phyloP scores from a whole-genome alignment of 208 protist genomes.

The Crithidia acanthocephali region DNA sequence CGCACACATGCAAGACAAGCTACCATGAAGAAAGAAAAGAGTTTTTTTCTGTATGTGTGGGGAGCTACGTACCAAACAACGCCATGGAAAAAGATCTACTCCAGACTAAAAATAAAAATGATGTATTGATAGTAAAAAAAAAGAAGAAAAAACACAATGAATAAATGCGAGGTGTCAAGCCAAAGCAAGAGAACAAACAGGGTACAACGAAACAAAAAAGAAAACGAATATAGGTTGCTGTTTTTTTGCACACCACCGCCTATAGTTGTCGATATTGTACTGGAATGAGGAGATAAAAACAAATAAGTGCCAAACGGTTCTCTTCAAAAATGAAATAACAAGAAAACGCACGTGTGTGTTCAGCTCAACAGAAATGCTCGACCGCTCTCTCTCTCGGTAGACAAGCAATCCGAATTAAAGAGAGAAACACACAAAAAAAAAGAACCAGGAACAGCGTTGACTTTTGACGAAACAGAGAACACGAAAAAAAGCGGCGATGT shows the following conservation, averaged over 20 bases:
- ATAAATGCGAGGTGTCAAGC: background rate
- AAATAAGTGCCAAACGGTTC: background rate
- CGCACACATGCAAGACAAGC: too few species aligned
- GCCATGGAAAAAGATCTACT: too few species aligned
- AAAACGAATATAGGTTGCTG: background rate
- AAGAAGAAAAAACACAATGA: background rate
- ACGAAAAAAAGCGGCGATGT: background rate
- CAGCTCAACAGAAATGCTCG: too few species aligned
- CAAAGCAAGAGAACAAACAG: background rate
- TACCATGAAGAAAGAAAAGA: too few species aligned
- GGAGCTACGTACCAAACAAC: too few species aligned
- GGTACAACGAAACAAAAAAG: constrained; percentile 5
- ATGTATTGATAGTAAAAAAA: too few species aligned
- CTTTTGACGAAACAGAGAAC: too few species aligned
- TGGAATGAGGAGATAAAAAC: background rate
- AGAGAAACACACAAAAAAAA: background rate
- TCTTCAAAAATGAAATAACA: background rate
- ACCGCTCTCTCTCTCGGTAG: background rate
- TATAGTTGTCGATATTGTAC: background rate
- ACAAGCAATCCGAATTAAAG: background rate
- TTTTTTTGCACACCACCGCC: background rate
- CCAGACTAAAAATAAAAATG: too few species aligned
- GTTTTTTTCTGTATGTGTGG: too few species aligned
- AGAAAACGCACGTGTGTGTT: too few species aligned
- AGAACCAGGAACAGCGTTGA: too few species aligned